phyloP scores from a whole-genome alignment of 2,329 filamentous ascomycete species.

The Colletotrichum ledebouriae region DNA sequence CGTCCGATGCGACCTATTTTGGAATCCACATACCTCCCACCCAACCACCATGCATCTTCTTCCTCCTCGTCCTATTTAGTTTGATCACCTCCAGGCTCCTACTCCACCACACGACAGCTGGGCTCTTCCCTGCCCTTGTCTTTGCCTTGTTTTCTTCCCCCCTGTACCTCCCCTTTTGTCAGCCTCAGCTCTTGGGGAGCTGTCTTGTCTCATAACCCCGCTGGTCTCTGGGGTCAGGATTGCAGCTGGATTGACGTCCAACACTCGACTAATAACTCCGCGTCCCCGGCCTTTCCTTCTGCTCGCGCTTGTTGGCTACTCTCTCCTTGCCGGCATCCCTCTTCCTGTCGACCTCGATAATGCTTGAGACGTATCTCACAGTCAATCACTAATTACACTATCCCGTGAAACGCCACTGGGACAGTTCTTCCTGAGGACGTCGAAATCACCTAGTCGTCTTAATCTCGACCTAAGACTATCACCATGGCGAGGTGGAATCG shows the following conservation, averaged over 20 bases:
- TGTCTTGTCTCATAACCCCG: conserved; percentile 32
- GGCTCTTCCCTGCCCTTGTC: conserved; percentile 36
- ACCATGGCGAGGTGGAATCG: conserved; percentile 48
- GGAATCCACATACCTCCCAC: conserved; percentile 15
- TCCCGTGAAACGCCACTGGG: not conserved
- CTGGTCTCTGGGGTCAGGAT: conserved; percentile 33
- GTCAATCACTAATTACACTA: conserved; percentile 8
- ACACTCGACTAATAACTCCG: conserved; percentile 25
- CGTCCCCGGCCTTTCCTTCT: conserved; percentile 12
- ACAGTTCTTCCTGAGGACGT: not conserved
- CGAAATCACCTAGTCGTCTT: not conserved
- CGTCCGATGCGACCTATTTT: conserved; percentile 27
- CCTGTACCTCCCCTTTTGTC: conserved; percentile 27
- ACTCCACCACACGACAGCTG: conserved; percentile 32
- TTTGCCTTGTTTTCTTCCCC: conserved; percentile 22
- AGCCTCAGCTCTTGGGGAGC: conserved; percentile 31
- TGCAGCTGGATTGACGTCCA: conserved; percentile 22
- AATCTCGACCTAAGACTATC: conserved; percentile 2
- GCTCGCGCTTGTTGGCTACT: conserved; percentile 6
- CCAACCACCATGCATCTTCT: conserved; percentile 20
- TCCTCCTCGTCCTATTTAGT: conserved; percentile 41
- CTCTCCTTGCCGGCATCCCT: conserved; percentile 27
- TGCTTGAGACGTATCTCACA: conserved; percentile 18
- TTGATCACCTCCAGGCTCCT: conserved; percentile 37
- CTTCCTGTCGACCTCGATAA: conserved; percentile 23